These are phyloP conservation scores for Rosa hybrid DNA, from an alignment of 331 rosid genomes.

Conservation along the genomic window DNA sequence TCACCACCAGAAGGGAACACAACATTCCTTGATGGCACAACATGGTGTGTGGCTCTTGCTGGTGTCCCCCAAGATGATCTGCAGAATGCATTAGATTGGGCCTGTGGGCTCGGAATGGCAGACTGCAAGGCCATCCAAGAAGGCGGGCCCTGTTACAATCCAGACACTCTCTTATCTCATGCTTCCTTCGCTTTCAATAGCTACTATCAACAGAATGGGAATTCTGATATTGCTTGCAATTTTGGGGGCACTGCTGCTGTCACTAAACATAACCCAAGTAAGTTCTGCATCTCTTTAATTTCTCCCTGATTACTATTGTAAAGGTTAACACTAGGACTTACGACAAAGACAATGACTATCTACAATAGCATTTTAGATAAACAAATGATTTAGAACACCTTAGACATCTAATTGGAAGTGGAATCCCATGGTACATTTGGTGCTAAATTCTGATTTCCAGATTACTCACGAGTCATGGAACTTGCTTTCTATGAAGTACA, in stretches of 20 bases:
- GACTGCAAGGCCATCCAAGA: constrained; percentile 67
- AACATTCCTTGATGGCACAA: constrained; percentile 78
- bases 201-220: constrained; percentile 79
- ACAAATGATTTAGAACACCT: background rate
- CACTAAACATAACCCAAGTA: constrained; percentile 69
- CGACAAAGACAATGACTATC: background rate
- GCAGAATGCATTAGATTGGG: constrained; percentile 97
- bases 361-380: background rate
- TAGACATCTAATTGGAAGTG: background rate
- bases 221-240: constrained; percentile 94
- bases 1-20: constrained; percentile 97
- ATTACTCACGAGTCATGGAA: background rate
- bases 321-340: background rate
- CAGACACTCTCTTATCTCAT: constrained; percentile 84
- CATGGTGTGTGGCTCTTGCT: constrained; percentile 89
- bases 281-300: constrained; percentile 17
- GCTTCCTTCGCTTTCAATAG: constrained; percentile 88
- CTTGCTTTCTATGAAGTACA: background rate
- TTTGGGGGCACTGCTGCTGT: constrained; percentile 85
- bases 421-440: background rate
- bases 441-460: background rate
- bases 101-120: constrained; percentile 81
- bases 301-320: background rate
- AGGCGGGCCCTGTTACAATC: constrained; percentile 65
- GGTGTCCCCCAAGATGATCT: constrained; percentile 77